phyloP scores from a whole-genome alignment of 2,329 filamentous ascomycete species.

The Coccinonectria pachysandricola region DNA sequence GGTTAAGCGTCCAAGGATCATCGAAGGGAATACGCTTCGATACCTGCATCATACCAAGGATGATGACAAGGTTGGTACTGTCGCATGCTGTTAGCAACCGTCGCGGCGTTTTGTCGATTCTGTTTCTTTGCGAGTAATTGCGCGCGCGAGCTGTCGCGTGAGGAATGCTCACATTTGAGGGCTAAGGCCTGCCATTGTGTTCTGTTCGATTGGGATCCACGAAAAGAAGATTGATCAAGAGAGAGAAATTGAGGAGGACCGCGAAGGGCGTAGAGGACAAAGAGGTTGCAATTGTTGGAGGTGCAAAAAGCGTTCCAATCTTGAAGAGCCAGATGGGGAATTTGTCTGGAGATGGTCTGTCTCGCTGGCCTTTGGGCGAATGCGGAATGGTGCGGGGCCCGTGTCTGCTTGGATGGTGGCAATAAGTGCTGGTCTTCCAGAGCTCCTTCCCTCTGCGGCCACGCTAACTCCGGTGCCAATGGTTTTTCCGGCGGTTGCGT shows the following conservation, averaged over 20 bases:
- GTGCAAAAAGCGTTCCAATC: constrained; percentile 6
- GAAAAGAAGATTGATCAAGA: constrained; percentile 3
- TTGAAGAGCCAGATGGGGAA: constrained; percentile 6
- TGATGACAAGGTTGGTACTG: constrained; percentile 88
- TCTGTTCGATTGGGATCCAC: constrained; percentile 2
- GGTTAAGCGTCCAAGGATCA: constrained; percentile 54
- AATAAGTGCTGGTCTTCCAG: too few species aligned
- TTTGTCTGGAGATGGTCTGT: constrained; percentile 15
- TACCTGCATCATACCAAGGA: constrained; percentile 96
- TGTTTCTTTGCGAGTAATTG: constrained; percentile 11
- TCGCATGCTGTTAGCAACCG: constrained; percentile 14
- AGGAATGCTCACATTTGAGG: constrained; percentile 48
- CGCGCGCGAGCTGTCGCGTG: too few species aligned
- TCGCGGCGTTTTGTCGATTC: constrained; percentile 9
- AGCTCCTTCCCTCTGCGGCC: constrained; percentile 1
- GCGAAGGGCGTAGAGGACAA: constrained; percentile 2
- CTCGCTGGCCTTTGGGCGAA: constrained; percentile 18
- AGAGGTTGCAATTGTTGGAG: constrained; percentile 5
- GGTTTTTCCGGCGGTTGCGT: constrained; percentile 1
- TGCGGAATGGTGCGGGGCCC: constrained; percentile 3
- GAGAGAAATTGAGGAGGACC: constrained; percentile 2
- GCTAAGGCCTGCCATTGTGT: constrained; percentile 50
- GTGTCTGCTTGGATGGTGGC: constrained; percentile 3
- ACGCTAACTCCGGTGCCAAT: constrained; percentile 1
- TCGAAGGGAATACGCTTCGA: constrained; percentile 94